Evolutionary conservation across 2,329 filamentous ascomycete species (phyloP).

Genomic region (Ceratocystis destructans): DNA sequence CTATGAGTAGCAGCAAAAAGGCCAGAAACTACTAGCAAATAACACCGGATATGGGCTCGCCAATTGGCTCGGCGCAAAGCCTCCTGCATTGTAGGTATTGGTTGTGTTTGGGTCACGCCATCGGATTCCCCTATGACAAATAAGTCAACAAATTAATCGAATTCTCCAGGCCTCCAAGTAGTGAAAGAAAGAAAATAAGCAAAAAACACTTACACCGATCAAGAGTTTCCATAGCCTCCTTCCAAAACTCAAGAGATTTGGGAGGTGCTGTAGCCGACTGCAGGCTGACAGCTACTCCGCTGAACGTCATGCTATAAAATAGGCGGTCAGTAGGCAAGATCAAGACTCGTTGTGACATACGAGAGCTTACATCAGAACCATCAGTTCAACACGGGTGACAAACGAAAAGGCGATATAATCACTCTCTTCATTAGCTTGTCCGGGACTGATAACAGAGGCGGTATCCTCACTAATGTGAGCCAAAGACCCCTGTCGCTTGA

Average conservation of each 20-base stretch:
- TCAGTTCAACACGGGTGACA: slow-evolving; percentile 46
- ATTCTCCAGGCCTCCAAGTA: slow-evolving; percentile 18
- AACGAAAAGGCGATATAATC: slow-evolving; percentile 49
- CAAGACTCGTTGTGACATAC: no score
- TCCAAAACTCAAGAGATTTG: slow-evolving; percentile 30
- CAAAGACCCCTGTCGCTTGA: slow-evolving; percentile 30
- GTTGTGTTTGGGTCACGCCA: slow-evolving; percentile 14
- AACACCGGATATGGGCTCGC: slow-evolving; percentile 51
- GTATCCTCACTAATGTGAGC: slow-evolving; percentile 45
- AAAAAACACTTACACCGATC: slow-evolving; percentile 32
- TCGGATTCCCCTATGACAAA: slow-evolving; percentile 20
- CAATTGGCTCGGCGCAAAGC: slow-evolving; percentile 48
- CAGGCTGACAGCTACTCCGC: slow-evolving; percentile 36
- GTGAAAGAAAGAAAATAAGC: not conserved
- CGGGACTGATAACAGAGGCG: slow-evolving; percentile 37
- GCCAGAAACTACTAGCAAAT: slow-evolving; percentile 57
- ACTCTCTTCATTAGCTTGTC: slow-evolving; percentile 31
- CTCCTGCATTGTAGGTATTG: slow-evolving; percentile 31
- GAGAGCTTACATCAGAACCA: slow-evolving; percentile 38
- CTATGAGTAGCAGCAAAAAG: slow-evolving; percentile 57
- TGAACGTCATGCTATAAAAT: slow-evolving; percentile 37
- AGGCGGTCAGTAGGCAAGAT: not conserved
- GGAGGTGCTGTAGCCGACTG: slow-evolving; percentile 27
- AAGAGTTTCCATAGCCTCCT: slow-evolving; percentile 32
- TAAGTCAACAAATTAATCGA: slow-evolving; percentile 8